Conservation (phyloP, 2,329 filamentous ascomycete species). For the Scedosporium dehoogii region DNA sequence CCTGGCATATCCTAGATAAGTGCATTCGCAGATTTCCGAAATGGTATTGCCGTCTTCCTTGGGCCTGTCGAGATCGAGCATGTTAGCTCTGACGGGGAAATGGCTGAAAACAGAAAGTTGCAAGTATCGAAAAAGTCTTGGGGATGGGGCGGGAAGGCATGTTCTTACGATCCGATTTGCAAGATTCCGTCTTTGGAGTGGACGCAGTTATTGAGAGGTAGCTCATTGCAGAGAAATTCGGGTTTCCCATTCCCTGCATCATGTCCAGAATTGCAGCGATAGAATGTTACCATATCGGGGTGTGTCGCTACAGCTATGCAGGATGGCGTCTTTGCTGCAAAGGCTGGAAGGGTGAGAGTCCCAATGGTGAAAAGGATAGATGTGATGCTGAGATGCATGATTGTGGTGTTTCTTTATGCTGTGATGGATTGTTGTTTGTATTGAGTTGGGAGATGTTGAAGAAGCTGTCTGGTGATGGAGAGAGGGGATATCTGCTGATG, state of each 20-base stretch:
- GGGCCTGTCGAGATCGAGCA: no score
- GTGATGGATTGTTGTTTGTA: no score
- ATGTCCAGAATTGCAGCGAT: background rate
- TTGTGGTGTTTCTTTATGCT: no score
- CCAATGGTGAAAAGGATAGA: background rate
- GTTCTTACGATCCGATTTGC: background rate
- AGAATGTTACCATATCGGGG: background rate
- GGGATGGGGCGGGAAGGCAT: no score
- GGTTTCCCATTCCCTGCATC: background rate
- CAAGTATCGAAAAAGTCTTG: no score
- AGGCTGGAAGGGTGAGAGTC: background rate
- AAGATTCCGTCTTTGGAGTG: background rate
- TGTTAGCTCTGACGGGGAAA: background rate
- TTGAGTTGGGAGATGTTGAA: no score
- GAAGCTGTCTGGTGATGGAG: no score
- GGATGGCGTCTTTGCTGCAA: background rate
- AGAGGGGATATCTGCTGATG: no score
- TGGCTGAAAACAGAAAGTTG: background rate
- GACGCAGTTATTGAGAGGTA: background rate
- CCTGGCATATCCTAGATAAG: background rate
- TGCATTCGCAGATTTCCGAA: background rate
- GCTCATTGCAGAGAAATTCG: background rate
- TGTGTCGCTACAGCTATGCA: background rate
- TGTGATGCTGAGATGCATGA: background rate
- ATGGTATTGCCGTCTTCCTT: background rate